phyloP scores from a whole-genome alignment of 306 rosid genomes.

The Vigna trinervia region DNA sequence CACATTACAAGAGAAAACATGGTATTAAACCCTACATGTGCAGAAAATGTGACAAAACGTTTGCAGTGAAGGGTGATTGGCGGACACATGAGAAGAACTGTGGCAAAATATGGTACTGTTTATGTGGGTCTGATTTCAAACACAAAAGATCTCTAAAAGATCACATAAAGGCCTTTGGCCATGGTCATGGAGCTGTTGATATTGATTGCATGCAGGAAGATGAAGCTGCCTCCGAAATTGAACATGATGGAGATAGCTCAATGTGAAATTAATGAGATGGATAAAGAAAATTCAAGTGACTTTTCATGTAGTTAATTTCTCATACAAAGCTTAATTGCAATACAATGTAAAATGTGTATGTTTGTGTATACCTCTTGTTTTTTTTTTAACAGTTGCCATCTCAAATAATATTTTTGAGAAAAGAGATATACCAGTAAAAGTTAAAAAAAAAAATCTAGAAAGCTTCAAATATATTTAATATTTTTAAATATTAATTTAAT shows the following conservation, averaged over 20 bases:
- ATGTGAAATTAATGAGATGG: slow-evolving; percentile 1
- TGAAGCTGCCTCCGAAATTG: slow-evolving; percentile 29
- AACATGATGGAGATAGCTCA: slow-evolving; percentile 34
- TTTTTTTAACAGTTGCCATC: neutral
- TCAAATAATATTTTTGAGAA: neutral
- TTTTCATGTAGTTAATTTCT: neutral
- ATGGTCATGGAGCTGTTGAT: slow-evolving; percentile 10
- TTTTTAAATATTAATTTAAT: neutral
- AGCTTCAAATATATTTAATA: neutral
- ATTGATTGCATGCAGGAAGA: slow-evolving; percentile 31
- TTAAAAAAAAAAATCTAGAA: neutral
- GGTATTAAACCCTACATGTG: slow-evolving; percentile 68
- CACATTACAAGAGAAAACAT: slow-evolving; percentile 76
- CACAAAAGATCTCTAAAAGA: slow-evolving; percentile 77
- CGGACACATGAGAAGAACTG: slow-evolving; percentile 80
- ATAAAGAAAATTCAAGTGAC: neutral
- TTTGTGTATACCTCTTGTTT: neutral
- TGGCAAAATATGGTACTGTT: slow-evolving; percentile 67
- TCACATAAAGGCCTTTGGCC: slow-evolving; percentile 67
- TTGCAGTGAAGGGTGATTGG: slow-evolving; percentile 81
- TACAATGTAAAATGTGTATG: slow-evolving; percentile 13
- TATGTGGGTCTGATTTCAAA: slow-evolving; percentile 77
- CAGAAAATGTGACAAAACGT: slow-evolving; percentile 61
- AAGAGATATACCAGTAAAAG: neutral
- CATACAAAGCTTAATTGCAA: neutral